Conservation (phyloP, 2,329 filamentous ascomycete species). For the Botrytis fragariae region DNA sequence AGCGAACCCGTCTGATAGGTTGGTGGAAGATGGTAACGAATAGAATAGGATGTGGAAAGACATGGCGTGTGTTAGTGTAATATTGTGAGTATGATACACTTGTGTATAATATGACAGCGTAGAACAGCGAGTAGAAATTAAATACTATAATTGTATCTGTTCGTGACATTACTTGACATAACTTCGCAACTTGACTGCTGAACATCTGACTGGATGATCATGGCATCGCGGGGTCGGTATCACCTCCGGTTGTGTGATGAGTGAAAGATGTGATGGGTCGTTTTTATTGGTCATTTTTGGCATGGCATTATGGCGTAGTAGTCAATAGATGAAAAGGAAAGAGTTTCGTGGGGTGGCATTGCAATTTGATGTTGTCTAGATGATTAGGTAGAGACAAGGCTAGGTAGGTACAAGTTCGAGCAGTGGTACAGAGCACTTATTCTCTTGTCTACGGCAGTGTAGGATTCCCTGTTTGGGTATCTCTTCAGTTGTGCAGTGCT, state of each 20-base stretch:
- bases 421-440: neutral
- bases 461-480: neutral
- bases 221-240: neutral
- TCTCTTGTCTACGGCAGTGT: neutral
- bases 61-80: neutral
- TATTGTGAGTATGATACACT: neutral
- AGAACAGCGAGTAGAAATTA: neutral
- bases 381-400: neutral
- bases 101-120: neutral
- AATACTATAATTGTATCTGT: neutral
- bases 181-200: neutral
- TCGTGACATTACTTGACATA: neutral
- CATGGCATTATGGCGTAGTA: neutral
- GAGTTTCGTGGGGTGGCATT: neutral
- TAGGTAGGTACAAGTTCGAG: neutral
- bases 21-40: neutral
- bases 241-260: neutral
- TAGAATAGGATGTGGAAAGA: neutral
- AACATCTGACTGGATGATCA: neutral
- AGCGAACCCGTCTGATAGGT: neutral
- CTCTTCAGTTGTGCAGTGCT: neutral
- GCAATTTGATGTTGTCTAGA: neutral
- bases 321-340: neutral
- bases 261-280: neutral
- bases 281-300: neutral